Percentiles rank a stretch among this genome's conserved stretches.
Evolutionary conservation across 202 grass and related monocot genomes (phyloP).

Genomic region (Zizania palustris): DNA sequence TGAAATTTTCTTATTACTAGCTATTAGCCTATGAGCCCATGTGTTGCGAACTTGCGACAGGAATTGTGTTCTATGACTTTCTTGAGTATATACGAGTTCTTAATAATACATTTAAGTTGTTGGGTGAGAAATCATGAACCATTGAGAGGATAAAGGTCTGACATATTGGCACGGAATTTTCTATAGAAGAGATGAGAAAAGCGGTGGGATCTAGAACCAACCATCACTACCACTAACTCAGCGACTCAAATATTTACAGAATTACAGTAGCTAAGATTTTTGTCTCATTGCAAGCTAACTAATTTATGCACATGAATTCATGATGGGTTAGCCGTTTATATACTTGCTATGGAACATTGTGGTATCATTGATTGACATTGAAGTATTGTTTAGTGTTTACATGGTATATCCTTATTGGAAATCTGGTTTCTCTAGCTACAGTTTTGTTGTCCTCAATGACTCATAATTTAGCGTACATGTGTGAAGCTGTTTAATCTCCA

Average conservation of each 20-base stretch:
- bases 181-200: background rate
- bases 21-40: background rate
- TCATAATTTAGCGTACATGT: slow-evolving; percentile 31
- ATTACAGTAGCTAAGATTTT: background rate
- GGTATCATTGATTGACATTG: slow-evolving; percentile 13
- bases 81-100: background rate
- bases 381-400: background rate
- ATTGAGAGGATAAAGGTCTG: background rate
- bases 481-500: slow-evolving; percentile 12
- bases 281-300: background rate
- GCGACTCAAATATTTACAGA: background rate
- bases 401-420: background rate
- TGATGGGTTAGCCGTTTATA: background rate
- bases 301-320: background rate
- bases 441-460: slow-evolving; percentile 11
- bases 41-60: background rate
- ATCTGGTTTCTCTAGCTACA: slow-evolving; percentile 19
- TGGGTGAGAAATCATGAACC: background rate
- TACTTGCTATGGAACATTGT: slow-evolving; percentile 10
- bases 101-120: background rate
- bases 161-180: background rate
- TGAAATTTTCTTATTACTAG: background rate
- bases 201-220: background rate
- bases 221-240: background rate
- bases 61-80: background rate